Percentiles rank a stretch among this genome's conserved stretches.
These are phyloP conservation scores for Trichoderma aggressivum DNA, from an alignment of 2,329 filamentous ascomycete species.

Conservation along the genomic window DNA sequence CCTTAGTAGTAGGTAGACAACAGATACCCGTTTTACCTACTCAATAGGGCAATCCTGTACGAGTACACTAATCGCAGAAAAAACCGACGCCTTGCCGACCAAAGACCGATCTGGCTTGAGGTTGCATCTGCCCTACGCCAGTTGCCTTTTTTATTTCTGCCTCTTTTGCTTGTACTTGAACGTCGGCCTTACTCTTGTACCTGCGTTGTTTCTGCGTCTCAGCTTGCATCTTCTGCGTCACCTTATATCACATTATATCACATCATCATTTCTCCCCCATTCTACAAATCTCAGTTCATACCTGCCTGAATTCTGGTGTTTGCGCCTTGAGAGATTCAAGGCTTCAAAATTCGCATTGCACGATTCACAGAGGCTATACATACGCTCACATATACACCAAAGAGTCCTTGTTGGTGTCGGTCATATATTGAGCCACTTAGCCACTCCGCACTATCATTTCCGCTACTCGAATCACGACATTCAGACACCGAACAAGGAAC, in stretches of 20 bases:
- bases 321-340: neutral
- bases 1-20: neutral
- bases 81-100: neutral
- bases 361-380: neutral
- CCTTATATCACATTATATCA: neutral
- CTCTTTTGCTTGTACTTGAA: constrained; percentile 33
- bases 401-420: neutral
- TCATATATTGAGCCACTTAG: neutral
- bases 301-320: neutral
- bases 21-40: neutral
- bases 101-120: neutral
- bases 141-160: neutral
- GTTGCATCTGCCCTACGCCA: neutral
- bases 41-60: neutral
- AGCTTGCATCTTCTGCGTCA: neutral
- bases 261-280: neutral
- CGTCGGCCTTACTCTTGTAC: constrained; percentile 33
- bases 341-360: neutral
- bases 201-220: constrained; percentile 13
- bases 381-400: neutral
- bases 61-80: neutral
- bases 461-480: neutral
- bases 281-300: neutral
- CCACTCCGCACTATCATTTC: neutral
- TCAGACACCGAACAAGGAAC: neutral